Percentiles rank a stretch among this genome's conserved stretches.
Evolutionary conservation across 1,139 yeast species (phyloP).

Genomic region (Meyerozyma sp.): DNA sequence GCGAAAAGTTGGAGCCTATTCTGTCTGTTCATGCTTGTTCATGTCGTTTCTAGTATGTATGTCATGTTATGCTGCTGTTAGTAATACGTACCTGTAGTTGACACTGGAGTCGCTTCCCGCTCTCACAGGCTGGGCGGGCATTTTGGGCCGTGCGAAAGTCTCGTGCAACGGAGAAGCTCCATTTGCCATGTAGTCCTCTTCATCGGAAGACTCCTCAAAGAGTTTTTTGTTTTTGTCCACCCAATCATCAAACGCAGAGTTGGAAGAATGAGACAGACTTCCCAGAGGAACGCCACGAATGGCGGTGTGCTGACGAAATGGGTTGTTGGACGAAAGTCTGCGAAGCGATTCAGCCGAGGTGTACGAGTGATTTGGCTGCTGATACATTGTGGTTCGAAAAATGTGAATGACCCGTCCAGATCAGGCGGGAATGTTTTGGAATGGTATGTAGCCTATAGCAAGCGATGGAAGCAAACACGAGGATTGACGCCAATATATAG

Average conservation of each 20-base stretch:
- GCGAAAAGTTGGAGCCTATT: not conserved
- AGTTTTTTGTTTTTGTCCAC: constrained; percentile 43
- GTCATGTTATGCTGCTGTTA: not conserved
- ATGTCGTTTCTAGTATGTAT: not conserved
- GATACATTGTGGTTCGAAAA: constrained; percentile 23
- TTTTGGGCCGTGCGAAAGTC: constrained; percentile 4
- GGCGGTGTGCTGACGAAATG: constrained; percentile 36
- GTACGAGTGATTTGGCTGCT: constrained; percentile 34
- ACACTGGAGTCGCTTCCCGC: constrained; percentile 39
- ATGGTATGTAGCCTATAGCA: too few species aligned
- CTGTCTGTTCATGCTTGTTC: not conserved
- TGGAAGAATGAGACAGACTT: constrained; percentile 17
- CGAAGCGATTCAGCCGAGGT: constrained; percentile 30
- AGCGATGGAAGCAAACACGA: too few species aligned
- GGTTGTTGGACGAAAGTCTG: constrained; percentile 55
- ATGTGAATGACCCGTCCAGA: too few species aligned
- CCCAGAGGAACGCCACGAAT: constrained; percentile 14
- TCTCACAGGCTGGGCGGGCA: constrained; percentile 25
- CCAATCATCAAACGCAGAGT: constrained; percentile 43
- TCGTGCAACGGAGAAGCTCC: constrained; percentile 3
- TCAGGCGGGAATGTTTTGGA: too few species aligned
- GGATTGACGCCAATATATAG: too few species aligned
- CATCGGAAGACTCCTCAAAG: constrained; percentile 39
- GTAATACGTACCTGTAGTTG: constrained; percentile 32
- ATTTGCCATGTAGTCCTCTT: constrained; percentile 21